Percentiles rank a stretch among this genome's conserved stretches.
Conservation (phyloP, 1,139 yeast genomes). For the Debaryomyces psychrophilus region DNA sequence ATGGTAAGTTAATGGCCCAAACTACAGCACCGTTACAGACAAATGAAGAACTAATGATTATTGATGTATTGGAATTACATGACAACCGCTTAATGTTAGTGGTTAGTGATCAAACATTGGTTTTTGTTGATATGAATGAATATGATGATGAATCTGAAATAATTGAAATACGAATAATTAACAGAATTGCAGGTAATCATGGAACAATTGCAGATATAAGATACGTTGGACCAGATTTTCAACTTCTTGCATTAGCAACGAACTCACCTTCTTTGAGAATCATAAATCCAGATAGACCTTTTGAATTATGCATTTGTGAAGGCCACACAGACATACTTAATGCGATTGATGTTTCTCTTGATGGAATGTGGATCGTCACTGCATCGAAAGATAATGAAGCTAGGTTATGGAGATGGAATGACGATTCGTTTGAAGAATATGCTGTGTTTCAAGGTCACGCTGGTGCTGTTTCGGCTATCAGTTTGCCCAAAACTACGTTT, state of each 20-base stretch:
- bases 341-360: constrained; percentile 71
- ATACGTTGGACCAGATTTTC: constrained; percentile 66
- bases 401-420: constrained; percentile 72
- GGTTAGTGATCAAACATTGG: constrained; percentile 82
- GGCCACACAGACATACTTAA: constrained; percentile 89
- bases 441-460: constrained; percentile 83
- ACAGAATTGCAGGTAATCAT: constrained; percentile 86
- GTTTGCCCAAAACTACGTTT: constrained; percentile 63
- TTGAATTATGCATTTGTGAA: constrained; percentile 65
- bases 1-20: constrained; percentile 44
- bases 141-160: constrained; percentile 26
- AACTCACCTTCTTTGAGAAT: constrained; percentile 90
- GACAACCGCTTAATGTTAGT: constrained; percentile 44
- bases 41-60: constrained; percentile 69
- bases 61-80: constrained; percentile 51
- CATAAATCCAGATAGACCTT: constrained; percentile 57
- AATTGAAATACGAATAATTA: constrained; percentile 44
- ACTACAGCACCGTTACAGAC: constrained; percentile 56
- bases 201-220: constrained; percentile 92
- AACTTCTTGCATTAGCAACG: constrained; percentile 79
- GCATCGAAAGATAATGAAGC: constrained; percentile 93
- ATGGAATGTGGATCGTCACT: constrained; percentile 88
- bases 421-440: constrained; percentile 52
- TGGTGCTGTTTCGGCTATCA: constrained; percentile 82
- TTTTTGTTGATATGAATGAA: constrained; percentile 47